phyloP scores from a whole-genome alignment of 805 yeast species.

The Cyberlindnera nakhonratchasimensis region DNA sequence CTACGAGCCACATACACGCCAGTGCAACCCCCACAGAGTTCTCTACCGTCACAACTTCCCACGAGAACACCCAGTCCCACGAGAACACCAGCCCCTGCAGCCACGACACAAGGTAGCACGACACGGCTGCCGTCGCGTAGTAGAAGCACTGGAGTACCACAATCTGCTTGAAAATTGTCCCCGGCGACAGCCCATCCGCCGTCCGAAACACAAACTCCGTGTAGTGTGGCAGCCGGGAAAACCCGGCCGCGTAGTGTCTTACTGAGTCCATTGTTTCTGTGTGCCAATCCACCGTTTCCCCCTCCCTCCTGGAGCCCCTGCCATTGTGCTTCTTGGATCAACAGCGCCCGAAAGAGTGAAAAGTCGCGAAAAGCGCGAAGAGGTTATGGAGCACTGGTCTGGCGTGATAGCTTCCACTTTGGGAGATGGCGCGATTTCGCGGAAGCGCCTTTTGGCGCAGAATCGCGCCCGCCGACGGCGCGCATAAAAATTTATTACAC shows the following conservation, averaged over 20 bases:
- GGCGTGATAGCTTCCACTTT: no score
- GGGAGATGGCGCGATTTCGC: conserved; percentile 1
- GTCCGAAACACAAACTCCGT: conserved; percentile 19
- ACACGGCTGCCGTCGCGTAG: conserved; percentile 64
- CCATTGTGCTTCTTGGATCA: no score
- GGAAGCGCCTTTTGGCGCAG: no score
- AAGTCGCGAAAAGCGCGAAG: no score
- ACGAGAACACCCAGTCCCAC: conserved; percentile 71
- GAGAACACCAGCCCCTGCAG: conserved; percentile 70
- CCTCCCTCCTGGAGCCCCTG: no score
- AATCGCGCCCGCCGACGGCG: no score
- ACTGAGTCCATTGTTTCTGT: conserved; percentile 4
- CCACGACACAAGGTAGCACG: conserved; percentile 62
- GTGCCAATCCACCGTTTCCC: no score
- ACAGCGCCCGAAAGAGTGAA: no score
- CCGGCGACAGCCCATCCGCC: conserved; percentile 50
- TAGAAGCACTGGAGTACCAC: conserved; percentile 73
- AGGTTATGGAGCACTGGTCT: no score
- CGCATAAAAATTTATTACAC: conserved; percentile 17
- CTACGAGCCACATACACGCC: conserved; percentile 75
- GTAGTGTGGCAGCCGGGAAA: conserved; percentile 16
- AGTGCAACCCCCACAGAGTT: conserved; percentile 80
- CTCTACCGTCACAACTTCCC: conserved; percentile 69
- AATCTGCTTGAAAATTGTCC: conserved; percentile 65
- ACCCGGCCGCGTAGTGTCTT: conserved; percentile 15